phyloP scores from a whole-genome alignment of 371 early-diverging fungal species.

The Coemansia sp. region DNA sequence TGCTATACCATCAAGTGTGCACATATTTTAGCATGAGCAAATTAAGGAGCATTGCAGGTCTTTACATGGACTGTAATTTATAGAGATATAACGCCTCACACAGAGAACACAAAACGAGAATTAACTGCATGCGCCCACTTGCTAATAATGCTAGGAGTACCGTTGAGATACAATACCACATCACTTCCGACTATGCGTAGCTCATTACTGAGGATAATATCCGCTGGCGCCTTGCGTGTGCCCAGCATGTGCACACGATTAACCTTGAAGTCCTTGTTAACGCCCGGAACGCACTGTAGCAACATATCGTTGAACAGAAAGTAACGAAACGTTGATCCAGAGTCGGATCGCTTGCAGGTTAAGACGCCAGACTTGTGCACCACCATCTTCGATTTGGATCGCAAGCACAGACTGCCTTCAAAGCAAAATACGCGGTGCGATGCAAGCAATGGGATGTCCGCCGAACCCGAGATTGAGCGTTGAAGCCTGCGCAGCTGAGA shows the following conservation, averaged over 20 bases:
- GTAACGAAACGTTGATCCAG: constrained; percentile 50
- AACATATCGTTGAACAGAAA: constrained; percentile 60
- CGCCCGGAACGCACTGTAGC: constrained; percentile 49
- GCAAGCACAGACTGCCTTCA: constrained; percentile 46
- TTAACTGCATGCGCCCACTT: constrained; percentile 48
- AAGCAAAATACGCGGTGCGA: constrained; percentile 57
- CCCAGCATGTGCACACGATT: constrained; percentile 25
- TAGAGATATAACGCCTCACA: neutral
- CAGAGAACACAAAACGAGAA: constrained; percentile 13
- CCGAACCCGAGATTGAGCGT: constrained; percentile 51
- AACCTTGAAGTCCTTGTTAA: constrained; percentile 37
- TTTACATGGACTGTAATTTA: neutral
- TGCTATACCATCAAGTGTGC: too few relatives aligned
- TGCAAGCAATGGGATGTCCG: constrained; percentile 53
- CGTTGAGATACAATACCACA: constrained; percentile 40
- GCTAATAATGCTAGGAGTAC: constrained; percentile 17
- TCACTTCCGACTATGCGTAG: constrained; percentile 39
- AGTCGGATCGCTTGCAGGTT: constrained; percentile 16
- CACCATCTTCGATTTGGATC: constrained; percentile 45
- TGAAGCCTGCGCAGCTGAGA: constrained; percentile 54
- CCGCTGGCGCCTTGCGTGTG: constrained; percentile 31
- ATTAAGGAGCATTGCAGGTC: too few relatives aligned
- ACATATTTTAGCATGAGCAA: too few relatives aligned
- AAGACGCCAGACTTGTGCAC: constrained; percentile 26
- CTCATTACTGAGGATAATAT: constrained; percentile 27